Evolutionary conservation across 768 basidiomycete species (phyloP).

Genomic region (Lentinula guzmanii): DNA sequence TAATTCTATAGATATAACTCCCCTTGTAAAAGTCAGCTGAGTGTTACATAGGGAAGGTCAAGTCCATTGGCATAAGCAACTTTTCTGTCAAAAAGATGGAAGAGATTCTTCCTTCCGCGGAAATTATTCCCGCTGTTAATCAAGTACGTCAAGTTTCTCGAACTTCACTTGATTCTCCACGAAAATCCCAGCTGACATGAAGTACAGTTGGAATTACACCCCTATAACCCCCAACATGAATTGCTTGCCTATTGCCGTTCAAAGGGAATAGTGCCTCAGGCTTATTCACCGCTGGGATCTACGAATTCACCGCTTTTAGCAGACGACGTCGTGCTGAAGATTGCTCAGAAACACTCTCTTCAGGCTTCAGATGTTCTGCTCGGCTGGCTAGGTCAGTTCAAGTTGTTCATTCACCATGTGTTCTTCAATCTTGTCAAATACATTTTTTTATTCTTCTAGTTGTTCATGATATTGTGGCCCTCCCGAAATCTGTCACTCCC

Average conservation of each 20-base stretch:
- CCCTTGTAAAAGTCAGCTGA: neutral
- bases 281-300: slow-evolving; percentile 79
- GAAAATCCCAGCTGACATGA: neutral
- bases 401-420: neutral
- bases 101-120: slow-evolving; percentile 60
- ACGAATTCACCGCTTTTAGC: slow-evolving; percentile 57
- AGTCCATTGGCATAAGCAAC: slow-evolving; percentile 71
- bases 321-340: slow-evolving; percentile 53
- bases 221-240: slow-evolving; percentile 71
- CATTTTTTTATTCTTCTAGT: slow-evolving; percentile 43
- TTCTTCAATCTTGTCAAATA: neutral
- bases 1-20: neutral
- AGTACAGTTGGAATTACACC: slow-evolving; percentile 61
- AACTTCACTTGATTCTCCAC: neutral
- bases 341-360: slow-evolving; percentile 54
- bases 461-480: slow-evolving; percentile 40
- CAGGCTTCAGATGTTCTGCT: slow-evolving; percentile 53
- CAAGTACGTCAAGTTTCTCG: slow-evolving; percentile 41
- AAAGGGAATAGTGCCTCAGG: slow-evolving; percentile 66
- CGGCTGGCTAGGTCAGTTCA: slow-evolving; percentile 51
- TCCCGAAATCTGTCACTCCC: slow-evolving; percentile 77
- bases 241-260: slow-evolving; percentile 55
- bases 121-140: slow-evolving; percentile 65
- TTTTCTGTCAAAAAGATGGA: slow-evolving; percentile 64
- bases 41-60: slow-evolving; percentile 48